These are phyloP conservation scores for Trichoderma aggressivum DNA, from an alignment of 2,329 filamentous ascomycete genomes.

Conservation along the genomic window DNA sequence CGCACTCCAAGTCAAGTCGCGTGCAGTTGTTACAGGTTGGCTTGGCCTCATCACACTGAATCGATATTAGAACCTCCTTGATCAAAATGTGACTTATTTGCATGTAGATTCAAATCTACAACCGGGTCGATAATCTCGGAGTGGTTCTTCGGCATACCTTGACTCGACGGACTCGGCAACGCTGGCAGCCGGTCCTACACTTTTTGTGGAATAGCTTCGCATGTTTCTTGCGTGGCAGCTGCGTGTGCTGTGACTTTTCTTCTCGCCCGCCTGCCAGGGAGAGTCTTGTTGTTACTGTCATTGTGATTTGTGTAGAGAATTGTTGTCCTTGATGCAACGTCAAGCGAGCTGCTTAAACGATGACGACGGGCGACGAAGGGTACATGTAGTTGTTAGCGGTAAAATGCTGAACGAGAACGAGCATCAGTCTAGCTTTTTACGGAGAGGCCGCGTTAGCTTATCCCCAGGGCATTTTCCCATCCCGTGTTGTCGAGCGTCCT, in stretches of 20 bases:
- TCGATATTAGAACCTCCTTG: background rate
- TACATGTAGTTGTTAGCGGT: background rate
- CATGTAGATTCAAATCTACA: background rate
- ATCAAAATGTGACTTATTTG: background rate
- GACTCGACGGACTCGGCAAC: conserved; percentile 24
- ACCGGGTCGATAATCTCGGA: background rate
- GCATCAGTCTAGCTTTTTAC: background rate
- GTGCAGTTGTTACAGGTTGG: conserved; percentile 25
- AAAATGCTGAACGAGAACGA: conserved; percentile 7
- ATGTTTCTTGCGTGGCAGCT: background rate
- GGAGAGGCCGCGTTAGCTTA: background rate
- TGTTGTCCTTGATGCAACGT: background rate
- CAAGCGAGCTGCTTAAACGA: background rate
- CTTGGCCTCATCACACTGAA: conserved; percentile 24
- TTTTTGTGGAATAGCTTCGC: conserved; percentile 27
- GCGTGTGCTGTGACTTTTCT: background rate
- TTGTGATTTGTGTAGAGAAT: background rate
- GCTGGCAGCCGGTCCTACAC: conserved; percentile 25
- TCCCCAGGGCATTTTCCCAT: background rate
- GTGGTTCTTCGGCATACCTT: conserved; percentile 18
- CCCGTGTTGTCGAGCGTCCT: background rate
- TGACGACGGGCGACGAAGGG: background rate
- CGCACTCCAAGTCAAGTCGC: conserved; percentile 21
- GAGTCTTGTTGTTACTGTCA: background rate
- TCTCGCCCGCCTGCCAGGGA: background rate